Percentiles rank a stretch among this genome's conserved stretches.
Conservation (phyloP, 1,139 yeast species). For the Kluyveromyces sp. region DNA sequence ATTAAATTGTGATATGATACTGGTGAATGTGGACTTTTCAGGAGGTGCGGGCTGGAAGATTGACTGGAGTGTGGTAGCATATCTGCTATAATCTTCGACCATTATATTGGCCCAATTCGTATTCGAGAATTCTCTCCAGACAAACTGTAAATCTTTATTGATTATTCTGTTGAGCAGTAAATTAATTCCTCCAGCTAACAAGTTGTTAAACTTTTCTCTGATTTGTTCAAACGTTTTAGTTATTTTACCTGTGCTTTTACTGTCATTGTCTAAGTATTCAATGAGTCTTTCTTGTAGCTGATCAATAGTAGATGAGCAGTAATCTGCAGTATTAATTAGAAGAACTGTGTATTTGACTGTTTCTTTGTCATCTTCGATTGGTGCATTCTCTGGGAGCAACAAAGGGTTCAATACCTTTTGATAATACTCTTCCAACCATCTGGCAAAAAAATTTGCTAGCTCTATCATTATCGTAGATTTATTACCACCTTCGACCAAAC, state of each 20-base stretch:
- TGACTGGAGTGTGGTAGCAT: constrained; percentile 51
- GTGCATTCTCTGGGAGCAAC: constrained; percentile 36
- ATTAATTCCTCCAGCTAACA: constrained; percentile 55
- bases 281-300: constrained; percentile 67
- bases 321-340: constrained; percentile 83
- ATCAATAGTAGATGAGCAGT: constrained; percentile 67
- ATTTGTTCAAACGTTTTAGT: constrained; percentile 46
- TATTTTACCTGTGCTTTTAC: constrained; percentile 21
- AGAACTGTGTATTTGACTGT: constrained; percentile 63
- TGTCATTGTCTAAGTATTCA: constrained; percentile 40
- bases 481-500: constrained; percentile 38
- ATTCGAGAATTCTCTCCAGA: constrained; percentile 84
- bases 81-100: constrained; percentile 66
- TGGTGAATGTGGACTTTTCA: constrained; percentile 21
- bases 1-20: constrained; percentile 54
- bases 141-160: constrained; percentile 48
- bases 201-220: constrained; percentile 48
- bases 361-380: constrained; percentile 41
- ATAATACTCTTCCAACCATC: constrained; percentile 61
- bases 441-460: constrained; percentile 57
- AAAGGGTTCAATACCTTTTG: constrained; percentile 54
- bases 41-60: constrained; percentile 38
- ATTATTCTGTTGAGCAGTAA: constrained; percentile 53
- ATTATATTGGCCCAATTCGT: constrained; percentile 65
- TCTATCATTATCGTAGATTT: constrained; percentile 24